phyloP scores from a whole-genome alignment of 2,329 filamentous ascomycete species.

The Aspergillus eucalypticola region DNA sequence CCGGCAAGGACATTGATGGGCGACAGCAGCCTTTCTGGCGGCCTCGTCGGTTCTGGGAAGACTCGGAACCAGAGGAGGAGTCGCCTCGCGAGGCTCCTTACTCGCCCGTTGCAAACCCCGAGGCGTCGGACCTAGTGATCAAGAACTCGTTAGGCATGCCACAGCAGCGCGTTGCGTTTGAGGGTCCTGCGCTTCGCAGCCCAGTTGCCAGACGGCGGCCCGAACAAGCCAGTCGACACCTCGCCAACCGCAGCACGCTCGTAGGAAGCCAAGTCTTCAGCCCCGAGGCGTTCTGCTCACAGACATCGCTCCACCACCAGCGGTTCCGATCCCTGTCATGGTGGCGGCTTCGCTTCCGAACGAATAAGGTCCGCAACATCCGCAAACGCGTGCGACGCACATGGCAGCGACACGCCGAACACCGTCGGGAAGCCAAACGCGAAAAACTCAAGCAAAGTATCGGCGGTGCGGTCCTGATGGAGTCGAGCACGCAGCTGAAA shows the following conservation, averaged over 20 bases:
- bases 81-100: slow-evolving; percentile 12
- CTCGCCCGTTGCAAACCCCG: not conserved
- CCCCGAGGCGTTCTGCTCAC: slow-evolving; percentile 30
- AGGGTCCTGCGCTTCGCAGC: slow-evolving; percentile 39
- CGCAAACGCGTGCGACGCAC: slow-evolving; percentile 49
- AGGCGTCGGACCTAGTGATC: slow-evolving; percentile 46
- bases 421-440: slow-evolving; percentile 53
- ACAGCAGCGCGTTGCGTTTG: slow-evolving; percentile 47
- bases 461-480: slow-evolving; percentile 22
- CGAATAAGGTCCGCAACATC: slow-evolving; percentile 53
- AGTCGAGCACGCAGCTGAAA: slow-evolving; percentile 21
- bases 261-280: slow-evolving; percentile 29
- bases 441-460: slow-evolving; percentile 58
- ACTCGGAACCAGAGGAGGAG: slow-evolving; percentile 48
- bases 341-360: slow-evolving; percentile 51
- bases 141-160: slow-evolving; percentile 60
- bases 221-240: slow-evolving; percentile 26
- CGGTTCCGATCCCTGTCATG: slow-evolving; percentile 40
- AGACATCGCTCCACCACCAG: slow-evolving; percentile 34
- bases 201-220: slow-evolving; percentile 32
- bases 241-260: slow-evolving; percentile 35
- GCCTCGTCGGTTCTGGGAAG: slow-evolving; percentile 64
- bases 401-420: slow-evolving; percentile 46
- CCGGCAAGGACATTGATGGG: slow-evolving; percentile 48
- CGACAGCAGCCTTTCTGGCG: slow-evolving; percentile 63